phyloP scores from a whole-genome alignment of 352 stramenopile genomes.

The Pythium pyrilobum region DNA sequence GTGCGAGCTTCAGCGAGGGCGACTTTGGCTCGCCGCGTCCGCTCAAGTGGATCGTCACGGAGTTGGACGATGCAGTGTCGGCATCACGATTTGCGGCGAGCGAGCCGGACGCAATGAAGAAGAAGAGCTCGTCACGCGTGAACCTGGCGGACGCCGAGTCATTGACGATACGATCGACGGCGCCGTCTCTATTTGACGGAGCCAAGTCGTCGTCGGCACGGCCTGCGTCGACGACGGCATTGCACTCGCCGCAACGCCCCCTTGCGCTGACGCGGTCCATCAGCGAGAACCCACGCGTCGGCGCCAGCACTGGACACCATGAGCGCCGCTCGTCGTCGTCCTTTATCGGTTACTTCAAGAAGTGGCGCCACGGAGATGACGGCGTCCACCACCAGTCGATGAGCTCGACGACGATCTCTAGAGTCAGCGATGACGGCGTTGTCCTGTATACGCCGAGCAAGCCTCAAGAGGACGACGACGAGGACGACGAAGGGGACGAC shows the following conservation, averaged over 20 bases:
- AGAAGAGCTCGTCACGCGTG: neutral
- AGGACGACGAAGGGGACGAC: neutral
- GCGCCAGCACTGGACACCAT: no score
- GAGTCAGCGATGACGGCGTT: constrained; percentile 15
- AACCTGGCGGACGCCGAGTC: neutral
- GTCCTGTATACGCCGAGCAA: constrained; percentile 13
- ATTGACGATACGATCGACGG: neutral
- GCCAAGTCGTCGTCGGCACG: neutral
- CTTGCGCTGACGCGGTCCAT: neutral
- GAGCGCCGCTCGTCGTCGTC: neutral
- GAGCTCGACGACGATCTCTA: constrained; percentile 1
- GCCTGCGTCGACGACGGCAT: neutral
- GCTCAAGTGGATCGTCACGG: constrained; percentile 42
- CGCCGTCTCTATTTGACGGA: neutral
- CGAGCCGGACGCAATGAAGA: no score
- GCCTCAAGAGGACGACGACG: neutral
- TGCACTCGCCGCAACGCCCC: neutral
- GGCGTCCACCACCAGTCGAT: neutral
- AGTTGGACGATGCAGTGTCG: constrained; percentile 39
- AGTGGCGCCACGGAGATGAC: constrained; percentile 4
- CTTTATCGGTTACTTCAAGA: constrained; percentile 12
- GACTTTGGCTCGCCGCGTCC: neutral
- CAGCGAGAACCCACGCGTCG: constrained; percentile 2
- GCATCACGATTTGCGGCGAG: neutral
- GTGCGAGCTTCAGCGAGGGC: neutral